Evolutionary conservation across 1,284 basidiomycete species (phyloP).

Genomic region (Boletus semigastroideus): DNA sequence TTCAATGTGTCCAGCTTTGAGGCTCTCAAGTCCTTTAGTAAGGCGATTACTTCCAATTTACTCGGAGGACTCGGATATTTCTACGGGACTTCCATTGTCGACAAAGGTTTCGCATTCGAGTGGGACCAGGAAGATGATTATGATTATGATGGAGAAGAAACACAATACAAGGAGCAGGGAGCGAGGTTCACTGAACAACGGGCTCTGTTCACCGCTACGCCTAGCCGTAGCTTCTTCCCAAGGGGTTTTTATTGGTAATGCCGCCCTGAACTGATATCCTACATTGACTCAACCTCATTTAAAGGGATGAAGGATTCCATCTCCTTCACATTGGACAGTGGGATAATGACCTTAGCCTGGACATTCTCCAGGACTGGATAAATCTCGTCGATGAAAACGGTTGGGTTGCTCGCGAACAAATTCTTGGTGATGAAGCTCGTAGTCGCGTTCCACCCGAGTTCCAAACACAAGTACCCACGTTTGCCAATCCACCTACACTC

Average conservation of each 20-base stretch:
- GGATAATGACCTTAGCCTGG: conserved; percentile 89
- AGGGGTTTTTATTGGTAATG: conserved; percentile 91
- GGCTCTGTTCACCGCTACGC: conserved; percentile 87
- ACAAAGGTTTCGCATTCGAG: conserved; percentile 81
- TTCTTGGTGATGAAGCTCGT: conserved; percentile 91
- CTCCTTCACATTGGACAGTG: conserved; percentile 86
- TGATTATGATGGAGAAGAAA: conserved; percentile 40
- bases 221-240: conserved; percentile 93
- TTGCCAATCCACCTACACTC: conserved; percentile 93
- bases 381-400: conserved; percentile 88
- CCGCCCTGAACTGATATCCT: not conserved
- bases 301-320: conserved; percentile 95
- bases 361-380: conserved; percentile 90
- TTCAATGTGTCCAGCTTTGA: conserved; percentile 48
- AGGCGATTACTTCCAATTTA: conserved; percentile 85
- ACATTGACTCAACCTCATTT: conserved; percentile 4
- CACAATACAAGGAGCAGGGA: conserved; percentile 40
- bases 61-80: conserved; percentile 94
- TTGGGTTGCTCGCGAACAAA: conserved; percentile 95
- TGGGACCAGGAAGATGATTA: conserved; percentile 82
- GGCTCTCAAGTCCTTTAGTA: conserved; percentile 72
- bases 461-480: conserved; percentile 88
- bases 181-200: conserved; percentile 72
- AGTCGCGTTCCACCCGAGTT: conserved; percentile 90
- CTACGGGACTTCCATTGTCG: conserved; percentile 87